phyloP scores from a whole-genome alignment of 2,329 filamentous ascomycete species.

The Fusarium guadeloupense region DNA sequence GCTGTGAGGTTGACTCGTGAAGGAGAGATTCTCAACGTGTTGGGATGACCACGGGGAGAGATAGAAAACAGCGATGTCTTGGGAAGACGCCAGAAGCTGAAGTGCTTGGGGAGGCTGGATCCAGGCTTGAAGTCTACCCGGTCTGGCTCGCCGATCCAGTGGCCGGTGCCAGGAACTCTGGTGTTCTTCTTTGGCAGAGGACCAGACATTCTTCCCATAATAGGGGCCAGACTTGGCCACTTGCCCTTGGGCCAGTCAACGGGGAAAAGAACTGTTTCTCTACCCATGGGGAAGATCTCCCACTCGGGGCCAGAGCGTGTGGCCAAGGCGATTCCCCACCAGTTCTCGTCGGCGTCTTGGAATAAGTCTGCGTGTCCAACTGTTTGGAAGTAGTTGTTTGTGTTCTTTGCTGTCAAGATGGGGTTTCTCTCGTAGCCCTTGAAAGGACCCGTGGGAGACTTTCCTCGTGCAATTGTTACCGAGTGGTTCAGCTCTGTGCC shows the following conservation, averaged over 20 bases:
- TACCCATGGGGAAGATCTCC: conserved; percentile 55
- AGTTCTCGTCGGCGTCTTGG: conserved; percentile 50
- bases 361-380: conserved; percentile 49
- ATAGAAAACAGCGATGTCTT: not conserved
- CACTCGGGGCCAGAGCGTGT: conserved; percentile 26
- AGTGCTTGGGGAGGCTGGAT: conserved; percentile 1
- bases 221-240: conserved; percentile 56
- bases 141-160: conserved; percentile 19
- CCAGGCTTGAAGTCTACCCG: conserved; percentile 1
- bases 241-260: conserved; percentile 59
- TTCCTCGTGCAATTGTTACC: conserved; percentile 49
- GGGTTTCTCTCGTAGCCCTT: conserved; percentile 50
- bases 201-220: conserved; percentile 47
- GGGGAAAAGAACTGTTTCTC: conserved; percentile 57
- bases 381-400: conserved; percentile 44
- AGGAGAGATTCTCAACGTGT: not conserved
- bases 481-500: conserved; percentile 53
- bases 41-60: not conserved
- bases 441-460: conserved; percentile 50
- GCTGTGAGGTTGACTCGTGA: conserved; percentile 16
- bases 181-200: conserved; percentile 5
- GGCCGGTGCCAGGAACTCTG: conserved; percentile 6
- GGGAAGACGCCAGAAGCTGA: conserved; percentile 22
- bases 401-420: conserved; percentile 48
- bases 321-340: conserved; percentile 57